These are phyloP conservation scores for Scenedesmus sp. DNA, from an alignment of 163 green algal genomes.

Conservation along the genomic window DNA sequence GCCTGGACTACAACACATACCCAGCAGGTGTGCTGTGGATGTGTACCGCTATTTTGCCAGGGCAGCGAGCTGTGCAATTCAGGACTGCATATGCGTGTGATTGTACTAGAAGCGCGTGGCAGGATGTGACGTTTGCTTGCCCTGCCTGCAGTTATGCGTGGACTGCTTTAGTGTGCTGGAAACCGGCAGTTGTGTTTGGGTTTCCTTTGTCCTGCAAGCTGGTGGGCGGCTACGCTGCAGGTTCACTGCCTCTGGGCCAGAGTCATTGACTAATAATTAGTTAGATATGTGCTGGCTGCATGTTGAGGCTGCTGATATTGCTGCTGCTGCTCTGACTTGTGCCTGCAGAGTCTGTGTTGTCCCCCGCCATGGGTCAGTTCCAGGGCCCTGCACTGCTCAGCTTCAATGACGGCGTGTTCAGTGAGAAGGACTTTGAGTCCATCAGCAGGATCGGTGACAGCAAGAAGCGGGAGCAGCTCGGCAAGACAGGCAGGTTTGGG, in stretches of 20 bases:
- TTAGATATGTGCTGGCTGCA: background rate
- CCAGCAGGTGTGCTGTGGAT: constrained; percentile 48
- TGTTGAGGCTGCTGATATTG: background rate
- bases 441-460: constrained; percentile 85
- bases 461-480: constrained; percentile 76
- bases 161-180: too few species aligned
- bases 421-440: constrained; percentile 78
- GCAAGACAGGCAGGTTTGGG: constrained; percentile 87
- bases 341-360: constrained; percentile 65
- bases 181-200: too few species aligned
- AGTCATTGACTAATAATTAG: background rate
- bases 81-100: background rate
- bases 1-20: constrained; percentile 77
- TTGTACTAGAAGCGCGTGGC: too few species aligned
- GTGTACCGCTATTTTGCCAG: background rate
- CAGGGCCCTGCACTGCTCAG: constrained; percentile 81
- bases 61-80: background rate
- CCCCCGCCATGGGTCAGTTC: constrained; percentile 69
- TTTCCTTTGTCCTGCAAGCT: background rate
- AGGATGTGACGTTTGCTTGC: too few species aligned
- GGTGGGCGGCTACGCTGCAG: background rate
- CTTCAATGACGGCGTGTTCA: constrained; percentile 84
- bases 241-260: background rate
- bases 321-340: background rate
- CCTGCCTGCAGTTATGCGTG: too few species aligned